phyloP scores from a whole-genome alignment of 257 asterid species.

The Catharanthus roseus region DNA sequence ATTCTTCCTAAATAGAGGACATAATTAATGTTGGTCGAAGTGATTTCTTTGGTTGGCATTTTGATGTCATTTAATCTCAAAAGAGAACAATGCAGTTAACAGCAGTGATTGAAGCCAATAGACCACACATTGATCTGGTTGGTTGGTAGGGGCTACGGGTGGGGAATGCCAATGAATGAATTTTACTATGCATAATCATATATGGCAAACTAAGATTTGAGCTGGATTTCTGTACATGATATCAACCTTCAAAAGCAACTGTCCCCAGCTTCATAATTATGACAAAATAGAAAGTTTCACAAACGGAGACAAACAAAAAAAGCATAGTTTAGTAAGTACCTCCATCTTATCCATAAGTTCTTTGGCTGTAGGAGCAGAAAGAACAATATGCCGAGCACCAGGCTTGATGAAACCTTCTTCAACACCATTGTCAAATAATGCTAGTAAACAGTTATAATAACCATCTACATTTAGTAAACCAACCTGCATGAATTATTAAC shows the following conservation, averaged over 20 bases:
- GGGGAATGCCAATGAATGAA: background rate
- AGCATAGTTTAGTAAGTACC: slow-evolving; percentile 36
- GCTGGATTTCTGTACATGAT: background rate
- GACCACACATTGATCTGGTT: background rate
- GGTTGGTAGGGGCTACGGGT: background rate
- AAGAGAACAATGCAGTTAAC: background rate
- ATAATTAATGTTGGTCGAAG: background rate
- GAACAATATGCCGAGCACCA: slow-evolving; percentile 75
- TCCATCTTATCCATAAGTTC: slow-evolving; percentile 81
- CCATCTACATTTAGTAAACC: slow-evolving; percentile 97
- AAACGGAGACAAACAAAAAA: background rate
- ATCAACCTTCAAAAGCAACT: background rate
- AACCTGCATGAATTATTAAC: slow-evolving; percentile 43
- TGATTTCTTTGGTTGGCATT: background rate
- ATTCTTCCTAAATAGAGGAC: background rate
- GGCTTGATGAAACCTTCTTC: slow-evolving; percentile 95
- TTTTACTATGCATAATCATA: background rate
- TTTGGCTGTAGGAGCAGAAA: slow-evolving; percentile 77
- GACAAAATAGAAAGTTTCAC: background rate
- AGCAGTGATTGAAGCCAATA: slow-evolving; percentile 6
- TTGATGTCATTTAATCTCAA: background rate
- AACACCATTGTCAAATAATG: slow-evolving; percentile 90
- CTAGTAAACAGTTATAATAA: slow-evolving; percentile 74
- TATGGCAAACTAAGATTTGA: background rate
- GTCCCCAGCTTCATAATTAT: background rate